Percentiles rank a stretch among this genome's conserved stretches.
Conservation (phyloP, 2,329 filamentous ascomycete species). For the Onygenales sp. region DNA sequence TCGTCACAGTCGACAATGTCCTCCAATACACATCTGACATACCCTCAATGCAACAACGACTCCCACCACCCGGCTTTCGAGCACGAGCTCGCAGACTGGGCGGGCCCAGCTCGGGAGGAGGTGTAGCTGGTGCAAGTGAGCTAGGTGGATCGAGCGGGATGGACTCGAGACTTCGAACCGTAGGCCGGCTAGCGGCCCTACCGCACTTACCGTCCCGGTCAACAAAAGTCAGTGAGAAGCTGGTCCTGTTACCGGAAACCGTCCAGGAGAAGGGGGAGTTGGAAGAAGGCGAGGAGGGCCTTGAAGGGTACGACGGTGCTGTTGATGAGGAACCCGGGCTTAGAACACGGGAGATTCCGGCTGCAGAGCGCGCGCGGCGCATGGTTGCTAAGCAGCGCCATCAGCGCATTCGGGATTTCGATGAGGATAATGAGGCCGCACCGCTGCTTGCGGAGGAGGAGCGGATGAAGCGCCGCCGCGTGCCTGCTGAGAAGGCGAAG, state of each 20-base stretch:
- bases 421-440: slow-evolving; percentile 44
- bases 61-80: slow-evolving; percentile 42
- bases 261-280: slow-evolving; percentile 42
- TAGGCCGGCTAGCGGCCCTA: slow-evolving; percentile 45
- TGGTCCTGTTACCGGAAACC: slow-evolving; percentile 88
- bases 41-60: slow-evolving; percentile 81
- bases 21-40: slow-evolving; percentile 91
- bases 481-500: slow-evolving; percentile 54
- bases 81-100: slow-evolving; percentile 33
- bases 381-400: slow-evolving; percentile 23
- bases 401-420: slow-evolving; percentile 41
- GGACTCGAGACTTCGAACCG: slow-evolving; percentile 13
- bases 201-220: slow-evolving; percentile 70
- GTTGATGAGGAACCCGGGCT: slow-evolving; percentile 15
- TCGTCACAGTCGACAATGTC: slow-evolving; percentile 86
- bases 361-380: slow-evolving; percentile 22
- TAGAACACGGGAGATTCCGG: slow-evolving; percentile 20
- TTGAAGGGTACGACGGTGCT: slow-evolving; percentile 6
- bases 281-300: slow-evolving; percentile 26
- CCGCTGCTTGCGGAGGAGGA: slow-evolving; percentile 51
- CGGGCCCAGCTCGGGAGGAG: neutral
- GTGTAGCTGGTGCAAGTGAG: neutral
- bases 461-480: slow-evolving; percentile 44
- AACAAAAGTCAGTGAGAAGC: slow-evolving; percentile 90
- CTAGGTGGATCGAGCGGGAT: slow-evolving; percentile 3